Evolutionary conservation across 2,329 filamentous ascomycete genomes (phyloP), one percentile per base, ranked within the genome.

Genomic region (Colletotrichum horii): DNA sequence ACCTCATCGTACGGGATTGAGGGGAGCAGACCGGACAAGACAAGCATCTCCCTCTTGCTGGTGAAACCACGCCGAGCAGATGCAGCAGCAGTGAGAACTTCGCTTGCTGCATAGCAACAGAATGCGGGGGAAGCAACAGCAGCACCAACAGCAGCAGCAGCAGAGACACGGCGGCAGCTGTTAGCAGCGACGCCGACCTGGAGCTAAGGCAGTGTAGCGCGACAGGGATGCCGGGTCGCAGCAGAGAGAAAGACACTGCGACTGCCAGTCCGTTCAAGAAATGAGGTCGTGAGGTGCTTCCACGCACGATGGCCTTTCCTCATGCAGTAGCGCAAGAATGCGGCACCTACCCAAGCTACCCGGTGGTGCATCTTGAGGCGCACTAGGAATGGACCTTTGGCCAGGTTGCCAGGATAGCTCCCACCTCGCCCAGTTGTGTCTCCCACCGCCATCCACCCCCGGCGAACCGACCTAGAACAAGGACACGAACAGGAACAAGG

Each of bases 91-190:
- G 26, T 22, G 36, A 28, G 19, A 16, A 19, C 15, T 55, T 61
- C n/a, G 70, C 65, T 48, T 64, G 61, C 30, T 26, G 71, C 71
- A 60, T 62, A 66, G 34, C 26, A 34, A 71, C 56, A 66, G 30
- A 72, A 62, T 75, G 69, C 72, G 72, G 72, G 72, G 72, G 66
- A 62, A 75, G 30, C 12, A 61, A 55, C 30, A 55, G 34, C 36
- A 66, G 26, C 34, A 61, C 16, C 19, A 70, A 15, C 22, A 30
- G 19, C 55, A 34, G 30, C 34, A 24, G 70, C 32, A 64, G 32
- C 30, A 19, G 22, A 52, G 56, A 61, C 16, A 61, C 58, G 30
- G 52, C 58, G 34, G 28, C 30, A 56, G 24, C n/a, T 16, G 24
- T 43, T 67, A 71, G 56, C 43, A 70, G 60, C 28, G n/a, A 26